These are phyloP conservation scores for Primulina huaijiensis DNA, from an alignment of 257 asterid species.

Conservation along the genomic window DNA sequence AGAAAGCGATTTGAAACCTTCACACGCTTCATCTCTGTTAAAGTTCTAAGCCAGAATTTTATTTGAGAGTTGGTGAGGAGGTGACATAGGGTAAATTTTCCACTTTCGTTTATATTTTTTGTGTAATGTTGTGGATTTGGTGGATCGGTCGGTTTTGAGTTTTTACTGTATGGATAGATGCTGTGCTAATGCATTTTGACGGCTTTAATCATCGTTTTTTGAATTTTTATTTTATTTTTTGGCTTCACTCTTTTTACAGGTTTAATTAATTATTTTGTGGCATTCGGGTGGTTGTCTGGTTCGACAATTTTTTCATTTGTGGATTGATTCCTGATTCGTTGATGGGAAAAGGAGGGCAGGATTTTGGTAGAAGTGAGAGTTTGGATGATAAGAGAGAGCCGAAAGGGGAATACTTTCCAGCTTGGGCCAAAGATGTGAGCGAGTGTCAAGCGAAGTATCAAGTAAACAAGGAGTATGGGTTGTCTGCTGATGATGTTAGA, in stretches of 20 bases:
- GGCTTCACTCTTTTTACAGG: neutral
- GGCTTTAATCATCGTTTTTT: neutral
- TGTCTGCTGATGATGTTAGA: constrained; percentile 57
- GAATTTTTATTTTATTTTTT: too few species aligned
- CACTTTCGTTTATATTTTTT: too few species aligned
- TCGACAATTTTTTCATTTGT: neutral
- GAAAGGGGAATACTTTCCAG: constrained; percentile 42
- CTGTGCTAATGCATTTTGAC: neutral
- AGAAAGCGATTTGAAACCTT: neutral
- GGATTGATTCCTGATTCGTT: constrained; percentile 23
- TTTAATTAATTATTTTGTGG: neutral
- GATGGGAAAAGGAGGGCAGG: constrained; percentile 91
- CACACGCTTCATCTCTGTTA: neutral
- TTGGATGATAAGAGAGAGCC: constrained; percentile 30
- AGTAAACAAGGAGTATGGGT: constrained; percentile 60
- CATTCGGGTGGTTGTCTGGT: neutral
- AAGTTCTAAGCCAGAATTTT: neutral
- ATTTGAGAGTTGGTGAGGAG: neutral
- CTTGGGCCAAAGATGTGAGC: constrained; percentile 76
- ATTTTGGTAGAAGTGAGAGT: constrained; percentile 50
- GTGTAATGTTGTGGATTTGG: neutral
- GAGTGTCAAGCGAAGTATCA: constrained; percentile 74
- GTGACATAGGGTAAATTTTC: neutral
- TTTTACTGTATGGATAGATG: neutral
- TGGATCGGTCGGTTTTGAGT: constrained; percentile 1